These are phyloP conservation scores for Boletus barrowsii DNA, from an alignment of 768 basidiomycete genomes.

Conservation along the genomic window DNA sequence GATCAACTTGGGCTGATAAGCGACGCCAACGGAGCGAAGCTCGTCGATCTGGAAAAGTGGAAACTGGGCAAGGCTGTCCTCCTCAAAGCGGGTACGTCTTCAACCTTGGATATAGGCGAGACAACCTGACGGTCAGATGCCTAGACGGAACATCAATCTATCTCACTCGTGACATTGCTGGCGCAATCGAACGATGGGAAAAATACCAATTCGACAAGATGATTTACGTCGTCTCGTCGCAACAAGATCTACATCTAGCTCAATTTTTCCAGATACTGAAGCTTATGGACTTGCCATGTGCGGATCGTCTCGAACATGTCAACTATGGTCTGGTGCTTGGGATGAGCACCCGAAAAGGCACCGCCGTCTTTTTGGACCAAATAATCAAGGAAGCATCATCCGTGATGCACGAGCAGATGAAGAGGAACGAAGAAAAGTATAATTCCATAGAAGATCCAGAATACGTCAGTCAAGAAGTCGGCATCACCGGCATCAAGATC, in stretches of 20 bases:
- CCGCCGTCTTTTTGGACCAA: constrained; percentile 91
- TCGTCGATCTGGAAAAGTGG: constrained; percentile 85
- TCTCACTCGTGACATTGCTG: neutral
- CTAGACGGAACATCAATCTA: constrained; percentile 70
- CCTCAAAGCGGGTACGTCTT: constrained; percentile 70
- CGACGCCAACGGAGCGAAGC: constrained; percentile 72
- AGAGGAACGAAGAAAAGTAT: constrained; percentile 91
- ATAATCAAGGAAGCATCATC: constrained; percentile 85
- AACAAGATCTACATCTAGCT: constrained; percentile 81
- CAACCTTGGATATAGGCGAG: too few species aligned
- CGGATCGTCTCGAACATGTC: constrained; percentile 76
- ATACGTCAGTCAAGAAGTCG: constrained; percentile 73
- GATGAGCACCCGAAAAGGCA: constrained; percentile 93
- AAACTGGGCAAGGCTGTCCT: constrained; percentile 91
- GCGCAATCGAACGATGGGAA: constrained; percentile 87
- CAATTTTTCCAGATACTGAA: constrained; percentile 95
- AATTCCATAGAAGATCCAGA: constrained; percentile 85
- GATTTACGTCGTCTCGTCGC: constrained; percentile 89
- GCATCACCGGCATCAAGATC: constrained; percentile 94
- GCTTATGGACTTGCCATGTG: constrained; percentile 89
- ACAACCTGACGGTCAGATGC: constrained; percentile 11
- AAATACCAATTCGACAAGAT: constrained; percentile 90
- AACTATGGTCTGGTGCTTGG: constrained; percentile 91
- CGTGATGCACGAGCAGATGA: constrained; percentile 97
- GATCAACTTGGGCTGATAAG: constrained; percentile 70